Evolutionary conservation across 805 yeast species (phyloP).

Genomic region (Soucietia sequanensis): DNA sequence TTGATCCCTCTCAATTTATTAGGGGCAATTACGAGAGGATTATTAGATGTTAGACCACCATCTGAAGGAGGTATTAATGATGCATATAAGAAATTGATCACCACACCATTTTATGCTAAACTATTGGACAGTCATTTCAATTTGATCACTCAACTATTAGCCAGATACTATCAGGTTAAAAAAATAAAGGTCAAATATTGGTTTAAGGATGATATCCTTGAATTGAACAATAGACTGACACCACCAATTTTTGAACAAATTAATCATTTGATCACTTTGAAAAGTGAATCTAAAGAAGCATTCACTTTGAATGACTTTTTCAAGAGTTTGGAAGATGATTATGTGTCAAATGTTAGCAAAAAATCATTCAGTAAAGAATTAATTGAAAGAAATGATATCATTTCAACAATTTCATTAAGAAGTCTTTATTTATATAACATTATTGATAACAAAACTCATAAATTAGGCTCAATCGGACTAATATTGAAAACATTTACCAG

Average conservation of each 20-base stretch:
- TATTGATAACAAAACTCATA: constrained; percentile 38
- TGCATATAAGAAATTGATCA: constrained; percentile 57
- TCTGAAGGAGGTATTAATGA: constrained; percentile 59
- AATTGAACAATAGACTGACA: constrained; percentile 50
- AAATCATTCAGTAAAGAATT: constrained; percentile 16
- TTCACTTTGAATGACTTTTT: constrained; percentile 28
- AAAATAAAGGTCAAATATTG: constrained; percentile 54
- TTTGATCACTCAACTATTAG: constrained; percentile 66
- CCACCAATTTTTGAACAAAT: constrained; percentile 50
- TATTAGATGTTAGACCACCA: constrained; percentile 61
- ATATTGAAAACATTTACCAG: constrained; percentile 37
- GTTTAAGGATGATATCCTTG: constrained; percentile 46
- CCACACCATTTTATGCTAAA: constrained; percentile 43
- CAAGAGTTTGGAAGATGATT: constrained; percentile 4
- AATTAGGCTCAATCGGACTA: constrained; percentile 52
- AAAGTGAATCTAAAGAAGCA: constrained; percentile 10
- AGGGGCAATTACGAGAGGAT: constrained; percentile 66
- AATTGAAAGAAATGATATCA: constrained; percentile 40
- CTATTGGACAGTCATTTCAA: constrained; percentile 63
- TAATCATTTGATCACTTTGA: constrained; percentile 18
- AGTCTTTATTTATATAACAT: constrained; percentile 52
- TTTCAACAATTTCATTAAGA: constrained; percentile 57
- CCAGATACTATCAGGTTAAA: constrained; percentile 82
- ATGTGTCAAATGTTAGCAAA: constrained; percentile 15
- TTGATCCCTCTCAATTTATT: constrained; percentile 61